Evolutionary conservation across 2,329 filamentous ascomycete genomes (phyloP).

Genomic region (Monilinia fructigena): DNA sequence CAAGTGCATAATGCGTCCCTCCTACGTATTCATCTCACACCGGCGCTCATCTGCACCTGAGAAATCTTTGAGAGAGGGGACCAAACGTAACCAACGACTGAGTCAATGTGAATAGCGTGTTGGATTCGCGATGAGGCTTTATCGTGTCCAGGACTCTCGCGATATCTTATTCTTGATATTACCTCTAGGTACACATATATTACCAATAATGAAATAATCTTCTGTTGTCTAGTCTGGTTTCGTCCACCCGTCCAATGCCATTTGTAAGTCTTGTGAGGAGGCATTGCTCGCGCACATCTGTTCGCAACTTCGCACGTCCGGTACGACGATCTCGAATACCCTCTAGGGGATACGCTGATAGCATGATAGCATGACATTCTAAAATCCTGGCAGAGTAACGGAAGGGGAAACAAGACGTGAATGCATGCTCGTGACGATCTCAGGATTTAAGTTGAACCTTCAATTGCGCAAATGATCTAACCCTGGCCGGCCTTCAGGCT

Average conservation of each 20-base stretch:
- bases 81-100: not conserved
- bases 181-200: too few species aligned
- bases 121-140: constrained; percentile 18
- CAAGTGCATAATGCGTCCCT: not conserved
- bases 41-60: not conserved
- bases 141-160: not conserved
- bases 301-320: not conserved
- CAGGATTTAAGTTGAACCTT: not conserved
- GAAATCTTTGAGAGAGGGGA: not conserved
- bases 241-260: not conserved
- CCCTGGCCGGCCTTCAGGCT: not conserved
- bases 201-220: too few species aligned
- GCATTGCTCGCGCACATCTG: not conserved
- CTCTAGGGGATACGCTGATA: not conserved
- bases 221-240: too few species aligned
- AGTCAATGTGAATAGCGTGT: not conserved
- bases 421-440: not conserved
- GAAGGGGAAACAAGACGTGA: not conserved
- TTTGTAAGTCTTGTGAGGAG: too few species aligned
- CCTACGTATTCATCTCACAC: not conserved
- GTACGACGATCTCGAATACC: not conserved
- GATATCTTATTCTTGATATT: not conserved
- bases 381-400: not conserved
- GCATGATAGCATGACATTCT: not conserved
- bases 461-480: not conserved